Conservation (phyloP, 495 filamentous ascomycete genomes). For the Xylaria flabelliformis region DNA sequence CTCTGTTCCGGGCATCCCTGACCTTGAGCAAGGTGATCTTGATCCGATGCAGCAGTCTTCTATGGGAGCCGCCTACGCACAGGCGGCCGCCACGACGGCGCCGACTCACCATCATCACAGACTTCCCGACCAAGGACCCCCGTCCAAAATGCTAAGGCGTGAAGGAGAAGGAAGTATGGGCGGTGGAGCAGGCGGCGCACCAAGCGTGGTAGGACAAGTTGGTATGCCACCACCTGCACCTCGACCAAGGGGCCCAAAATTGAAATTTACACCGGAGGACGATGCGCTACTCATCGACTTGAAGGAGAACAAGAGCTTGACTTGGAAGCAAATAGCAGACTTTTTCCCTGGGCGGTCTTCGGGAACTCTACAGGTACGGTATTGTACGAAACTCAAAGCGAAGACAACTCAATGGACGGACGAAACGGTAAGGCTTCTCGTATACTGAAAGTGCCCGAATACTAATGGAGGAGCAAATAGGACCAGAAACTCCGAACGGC, state of each 20-base stretch:
- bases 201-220: slow-evolving; percentile 77
- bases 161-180: slow-evolving; percentile 54
- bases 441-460: not conserved
- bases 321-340: slow-evolving; percentile 95
- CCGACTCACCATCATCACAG: slow-evolving; percentile 76
- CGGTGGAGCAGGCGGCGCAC: slow-evolving; percentile 55
- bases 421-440: slow-evolving; percentile 71
- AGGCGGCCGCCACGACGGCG: slow-evolving; percentile 42
- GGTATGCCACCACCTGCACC: slow-evolving; percentile 84
- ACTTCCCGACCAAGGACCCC: slow-evolving; percentile 69
- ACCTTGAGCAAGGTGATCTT: slow-evolving; percentile 54
- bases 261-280: slow-evolving; percentile 90
- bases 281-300: slow-evolving; percentile 83
- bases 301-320: slow-evolving; percentile 90
- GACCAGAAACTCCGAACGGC: slow-evolving; percentile 78
- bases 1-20: slow-evolving; percentile 56
- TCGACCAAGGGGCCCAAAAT: slow-evolving; percentile 78
- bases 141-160: slow-evolving; percentile 61
- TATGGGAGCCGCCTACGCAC: slow-evolving; percentile 51
- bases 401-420: slow-evolving; percentile 93
- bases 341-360: slow-evolving; percentile 90
- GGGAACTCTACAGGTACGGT: slow-evolving; percentile 88
- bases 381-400: slow-evolving; percentile 91
- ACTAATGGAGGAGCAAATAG: slow-evolving; percentile 52
- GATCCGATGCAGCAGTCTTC: slow-evolving; percentile 57